phyloP scores from a whole-genome alignment of 768 basidiomycete genomes.

The Pleurotus platypus region DNA sequence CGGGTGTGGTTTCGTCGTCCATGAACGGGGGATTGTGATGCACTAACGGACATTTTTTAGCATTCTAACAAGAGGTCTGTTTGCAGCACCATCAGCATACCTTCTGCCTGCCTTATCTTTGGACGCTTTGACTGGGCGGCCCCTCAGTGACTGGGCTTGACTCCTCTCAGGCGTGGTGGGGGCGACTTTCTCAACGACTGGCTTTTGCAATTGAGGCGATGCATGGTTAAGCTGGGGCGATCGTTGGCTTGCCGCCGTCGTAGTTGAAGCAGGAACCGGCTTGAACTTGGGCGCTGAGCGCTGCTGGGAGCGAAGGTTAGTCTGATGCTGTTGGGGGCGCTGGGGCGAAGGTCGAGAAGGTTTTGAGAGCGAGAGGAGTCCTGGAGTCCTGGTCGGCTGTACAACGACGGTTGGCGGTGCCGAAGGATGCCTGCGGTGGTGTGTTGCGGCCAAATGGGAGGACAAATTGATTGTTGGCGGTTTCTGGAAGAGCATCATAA shows the following conservation, averaged over 20 bases:
- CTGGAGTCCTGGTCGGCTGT: conserved; percentile 71
- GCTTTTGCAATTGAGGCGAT: conserved; percentile 1
- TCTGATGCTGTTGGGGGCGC: conserved; percentile 33
- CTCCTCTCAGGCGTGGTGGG: conserved; percentile 21
- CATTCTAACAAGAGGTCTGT: not conserved
- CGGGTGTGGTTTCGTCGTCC: conserved; percentile 51
- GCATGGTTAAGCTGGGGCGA: not conserved
- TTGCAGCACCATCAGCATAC: conserved; percentile 21
- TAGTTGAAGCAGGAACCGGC: conserved; percentile 17
- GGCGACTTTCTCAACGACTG: conserved; percentile 3
- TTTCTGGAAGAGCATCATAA: conserved; percentile 50
- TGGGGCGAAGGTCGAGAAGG: conserved; percentile 30
- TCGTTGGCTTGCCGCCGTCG: conserved; percentile 18
- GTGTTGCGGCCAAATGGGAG: conserved; percentile 19
- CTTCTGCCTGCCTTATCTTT: conserved; percentile 42
- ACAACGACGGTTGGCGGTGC: conserved; percentile 66
- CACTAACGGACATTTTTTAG: conserved; percentile 30
- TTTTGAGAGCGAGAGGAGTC: conserved; percentile 69
- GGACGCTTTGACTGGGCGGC: conserved; percentile 27
- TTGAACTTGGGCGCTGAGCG: conserved; percentile 35
- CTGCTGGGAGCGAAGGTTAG: conserved; percentile 23
- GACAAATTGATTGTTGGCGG: conserved; percentile 30
- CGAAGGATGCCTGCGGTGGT: conserved; percentile 66
- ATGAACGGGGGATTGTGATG: conserved; percentile 38
- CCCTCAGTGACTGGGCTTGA: conserved; percentile 16